These are phyloP conservation scores for Grifola frondosa DNA, from an alignment of 1,284 basidiomycete species.

Conservation along the genomic window DNA sequence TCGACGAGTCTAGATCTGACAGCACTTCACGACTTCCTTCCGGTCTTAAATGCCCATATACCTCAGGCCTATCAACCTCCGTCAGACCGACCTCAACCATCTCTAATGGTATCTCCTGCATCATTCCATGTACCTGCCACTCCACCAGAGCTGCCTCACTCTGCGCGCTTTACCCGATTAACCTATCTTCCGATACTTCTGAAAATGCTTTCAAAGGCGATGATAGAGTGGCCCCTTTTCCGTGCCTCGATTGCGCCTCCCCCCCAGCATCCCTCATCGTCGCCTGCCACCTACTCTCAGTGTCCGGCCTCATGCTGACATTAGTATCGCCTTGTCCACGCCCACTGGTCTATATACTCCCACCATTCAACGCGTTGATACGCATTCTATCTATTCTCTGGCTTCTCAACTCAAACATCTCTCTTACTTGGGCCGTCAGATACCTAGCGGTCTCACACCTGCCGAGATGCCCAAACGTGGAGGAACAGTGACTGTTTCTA, in stretches of 20 bases:
- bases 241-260: conserved; percentile 64
- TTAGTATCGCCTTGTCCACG: conserved; percentile 76
- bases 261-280: conserved; percentile 14
- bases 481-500: conserved; percentile 85
- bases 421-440: conserved; percentile 62
- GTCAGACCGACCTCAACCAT: conserved; percentile 26
- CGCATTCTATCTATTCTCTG: conserved; percentile 62
- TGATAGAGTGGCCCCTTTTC: conserved; percentile 85
- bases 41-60: conserved; percentile 69
- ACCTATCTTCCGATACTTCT: conserved; percentile 86
- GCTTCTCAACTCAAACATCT: conserved; percentile 63
- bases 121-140: conserved; percentile 44
- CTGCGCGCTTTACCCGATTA: conserved; percentile 59
- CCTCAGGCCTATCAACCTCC: conserved; percentile 59
- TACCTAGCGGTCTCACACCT: conserved; percentile 61
- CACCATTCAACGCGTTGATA: conserved; percentile 65
- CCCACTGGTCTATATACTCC: conserved; percentile 88
- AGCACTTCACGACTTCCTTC: conserved; percentile 67
- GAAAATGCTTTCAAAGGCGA: conserved; percentile 80
- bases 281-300: conserved; percentile 55
- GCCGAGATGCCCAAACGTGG: conserved; percentile 67
- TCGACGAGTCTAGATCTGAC: conserved; percentile 85
- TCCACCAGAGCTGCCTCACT: conserved; percentile 40
- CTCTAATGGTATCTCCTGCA: conserved; percentile 47
- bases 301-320: conserved; percentile 69